Evolutionary conservation across 371 early-diverging fungal species (phyloP).

Genomic region (Apophysomyces sp.): DNA sequence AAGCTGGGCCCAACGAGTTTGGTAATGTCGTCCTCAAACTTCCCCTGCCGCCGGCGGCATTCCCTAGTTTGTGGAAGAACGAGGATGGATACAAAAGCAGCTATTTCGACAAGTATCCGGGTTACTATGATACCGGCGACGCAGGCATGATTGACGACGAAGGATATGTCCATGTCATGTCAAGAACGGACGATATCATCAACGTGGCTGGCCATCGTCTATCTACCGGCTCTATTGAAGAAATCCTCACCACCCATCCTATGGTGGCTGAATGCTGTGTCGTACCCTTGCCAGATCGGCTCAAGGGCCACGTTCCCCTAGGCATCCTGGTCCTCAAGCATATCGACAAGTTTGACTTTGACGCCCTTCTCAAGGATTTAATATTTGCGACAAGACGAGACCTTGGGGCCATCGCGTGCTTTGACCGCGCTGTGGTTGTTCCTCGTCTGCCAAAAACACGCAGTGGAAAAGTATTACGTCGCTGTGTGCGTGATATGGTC

Average conservation of each 20-base stretch:
- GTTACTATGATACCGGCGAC: slow-evolving; percentile 87
- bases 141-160: slow-evolving; percentile 77
- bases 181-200: slow-evolving; percentile 92
- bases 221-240: slow-evolving; percentile 91
- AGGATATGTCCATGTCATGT: slow-evolving; percentile 78
- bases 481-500: slow-evolving; percentile 77
- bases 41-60: slow-evolving; percentile 79
- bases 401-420: slow-evolving; percentile 81
- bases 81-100: slow-evolving; percentile 71
- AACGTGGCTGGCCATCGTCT: slow-evolving; percentile 94
- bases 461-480: slow-evolving; percentile 88
- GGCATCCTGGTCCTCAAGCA: slow-evolving; percentile 59
- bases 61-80: slow-evolving; percentile 76
- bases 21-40: slow-evolving; percentile 81
- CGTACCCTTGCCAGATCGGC: slow-evolving; percentile 61
- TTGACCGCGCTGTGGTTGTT: slow-evolving; percentile 65
- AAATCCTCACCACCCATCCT: slow-evolving; percentile 68
- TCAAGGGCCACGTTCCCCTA: slow-evolving; percentile 73
- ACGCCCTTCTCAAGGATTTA: slow-evolving; percentile 44
- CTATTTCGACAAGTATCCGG: slow-evolving; percentile 79
- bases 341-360: slow-evolving; percentile 14
- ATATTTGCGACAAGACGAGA: slow-evolving; percentile 54
- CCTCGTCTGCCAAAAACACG: slow-evolving; percentile 90
- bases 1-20: slow-evolving; percentile 54
- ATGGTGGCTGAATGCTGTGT: slow-evolving; percentile 80